Conservation (phyloP, 441 rosid species). For the Gossypium schwendimanii region DNA sequence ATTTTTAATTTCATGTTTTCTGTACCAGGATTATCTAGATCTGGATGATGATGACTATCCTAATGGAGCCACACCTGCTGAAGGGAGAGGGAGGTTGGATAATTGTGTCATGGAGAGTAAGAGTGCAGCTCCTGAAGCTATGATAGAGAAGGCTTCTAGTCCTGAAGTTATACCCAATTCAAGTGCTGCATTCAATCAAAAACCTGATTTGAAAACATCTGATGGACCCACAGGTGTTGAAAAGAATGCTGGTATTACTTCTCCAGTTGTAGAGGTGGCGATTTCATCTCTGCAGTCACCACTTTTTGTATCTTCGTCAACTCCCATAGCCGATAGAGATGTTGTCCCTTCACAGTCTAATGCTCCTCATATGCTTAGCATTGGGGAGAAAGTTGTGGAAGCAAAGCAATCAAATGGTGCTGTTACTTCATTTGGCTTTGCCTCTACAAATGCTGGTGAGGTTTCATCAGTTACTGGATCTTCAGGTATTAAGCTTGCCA, state of each 20-base stretch:
- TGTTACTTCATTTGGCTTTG: constrained; percentile 19
- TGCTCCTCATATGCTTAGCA: constrained; percentile 20
- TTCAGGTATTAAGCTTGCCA: constrained; percentile 17
- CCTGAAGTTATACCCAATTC: constrained; percentile 26
- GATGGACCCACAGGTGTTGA: constrained; percentile 32
- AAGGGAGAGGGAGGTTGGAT: constrained; percentile 29
- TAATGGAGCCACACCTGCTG: constrained; percentile 26
- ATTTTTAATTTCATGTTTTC: neutral
- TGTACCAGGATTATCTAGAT: constrained; percentile 58
- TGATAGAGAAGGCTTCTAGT: constrained; percentile 26
- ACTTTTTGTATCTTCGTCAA: constrained; percentile 23
- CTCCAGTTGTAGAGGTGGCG: constrained; percentile 22
- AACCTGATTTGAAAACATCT: constrained; percentile 23
- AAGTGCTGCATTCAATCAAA: constrained; percentile 28
- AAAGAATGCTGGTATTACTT: constrained; percentile 26
- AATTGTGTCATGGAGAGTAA: constrained; percentile 19
- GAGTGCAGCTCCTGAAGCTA: constrained; percentile 29
- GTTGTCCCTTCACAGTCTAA: constrained; percentile 16
- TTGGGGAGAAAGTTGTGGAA: constrained; percentile 24
- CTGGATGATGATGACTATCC: constrained; percentile 55
- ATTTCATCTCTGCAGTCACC: constrained; percentile 28
- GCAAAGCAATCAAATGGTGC: constrained; percentile 28
- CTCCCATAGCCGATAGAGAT: constrained; percentile 22
- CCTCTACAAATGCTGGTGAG: constrained; percentile 18
- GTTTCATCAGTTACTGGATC: constrained; percentile 22